A percentile compares a stretch with the other conserved stretches of the same genome.
phyloP scores from a whole-genome alignment of 805 yeast genomes.

The Cyberlindnera suaveolens region DNA sequence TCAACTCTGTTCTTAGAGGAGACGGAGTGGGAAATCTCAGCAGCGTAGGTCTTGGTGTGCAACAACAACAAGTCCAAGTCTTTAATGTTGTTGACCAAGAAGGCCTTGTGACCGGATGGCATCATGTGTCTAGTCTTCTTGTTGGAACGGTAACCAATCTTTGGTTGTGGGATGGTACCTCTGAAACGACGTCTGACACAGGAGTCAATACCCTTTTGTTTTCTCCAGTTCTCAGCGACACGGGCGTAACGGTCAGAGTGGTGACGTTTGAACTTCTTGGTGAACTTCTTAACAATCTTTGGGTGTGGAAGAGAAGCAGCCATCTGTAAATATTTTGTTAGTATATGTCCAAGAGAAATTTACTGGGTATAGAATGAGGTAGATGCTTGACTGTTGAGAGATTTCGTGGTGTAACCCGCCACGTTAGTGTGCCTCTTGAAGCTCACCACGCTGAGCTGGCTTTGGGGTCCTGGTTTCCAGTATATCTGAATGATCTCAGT shows the following conservation, averaged over 20 bases:
- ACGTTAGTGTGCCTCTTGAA: no score
- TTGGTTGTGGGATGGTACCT: conserved; percentile 98
- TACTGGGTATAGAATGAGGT: background rate
- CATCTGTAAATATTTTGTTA: conserved; percentile 44
- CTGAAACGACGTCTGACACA: conserved; percentile 99
- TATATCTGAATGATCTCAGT: no score
- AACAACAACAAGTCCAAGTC: conserved; percentile 93
- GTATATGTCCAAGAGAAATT: conserved; percentile 9
- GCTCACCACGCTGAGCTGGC: no score
- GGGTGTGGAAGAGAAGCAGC: conserved; percentile 98
- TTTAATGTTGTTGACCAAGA: conserved; percentile 84
- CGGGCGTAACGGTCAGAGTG: conserved; percentile 99
- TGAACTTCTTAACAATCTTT: conserved; percentile 99
- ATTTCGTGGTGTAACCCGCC: no score
- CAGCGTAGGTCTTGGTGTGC: conserved; percentile 99
- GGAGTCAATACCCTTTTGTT: conserved; percentile 99
- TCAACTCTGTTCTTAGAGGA: conserved; percentile 98
- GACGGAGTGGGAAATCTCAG: conserved; percentile 98
- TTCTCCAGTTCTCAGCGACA: conserved; percentile 99
- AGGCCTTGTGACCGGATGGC: conserved; percentile 98
- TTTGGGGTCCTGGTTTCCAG: no score
- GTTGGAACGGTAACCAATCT: conserved; percentile 99
- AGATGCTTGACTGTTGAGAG: no score
- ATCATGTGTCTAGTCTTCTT: conserved; percentile 93
- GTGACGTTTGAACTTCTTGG: conserved; percentile 99